These are phyloP conservation scores for Lathyrus aphaca DNA, from an alignment of 306 rosid genomes.

Conservation along the genomic window DNA sequence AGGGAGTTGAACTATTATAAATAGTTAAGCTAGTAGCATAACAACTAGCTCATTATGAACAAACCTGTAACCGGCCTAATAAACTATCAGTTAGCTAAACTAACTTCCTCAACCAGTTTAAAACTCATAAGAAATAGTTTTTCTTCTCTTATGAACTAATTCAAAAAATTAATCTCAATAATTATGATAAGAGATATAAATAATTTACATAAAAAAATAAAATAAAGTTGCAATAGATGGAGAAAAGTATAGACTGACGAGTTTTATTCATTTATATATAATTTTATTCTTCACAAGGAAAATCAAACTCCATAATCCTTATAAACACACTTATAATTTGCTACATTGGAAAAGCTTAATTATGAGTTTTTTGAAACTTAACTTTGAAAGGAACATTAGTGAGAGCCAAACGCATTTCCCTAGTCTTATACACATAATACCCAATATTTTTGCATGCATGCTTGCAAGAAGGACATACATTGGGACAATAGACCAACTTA, in stretches of 20 bases:
- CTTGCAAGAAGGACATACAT: slow-evolving; percentile 36
- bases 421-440: background rate
- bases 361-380: background rate
- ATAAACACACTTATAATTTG: background rate
- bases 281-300: background rate
- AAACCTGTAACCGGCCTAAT: too few species aligned
- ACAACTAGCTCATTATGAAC: too few species aligned
- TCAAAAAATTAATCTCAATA: background rate
- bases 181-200: background rate
- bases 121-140: background rate
- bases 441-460: slow-evolving; percentile 35
- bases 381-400: slow-evolving; percentile 27
- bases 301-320: background rate
- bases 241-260: background rate
- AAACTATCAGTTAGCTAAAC: too few species aligned
- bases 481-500: slow-evolving; percentile 59
- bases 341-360: background rate
- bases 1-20: too few species aligned
- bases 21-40: too few species aligned
- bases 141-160: too few species aligned
- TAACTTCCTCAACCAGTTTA: background rate
- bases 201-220: too few species aligned
- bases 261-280: background rate
- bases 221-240: background rate
- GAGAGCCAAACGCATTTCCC: slow-evolving; percentile 19